Conservation (phyloP, 345 rosid species). For the Gossypium turneri region DNA sequence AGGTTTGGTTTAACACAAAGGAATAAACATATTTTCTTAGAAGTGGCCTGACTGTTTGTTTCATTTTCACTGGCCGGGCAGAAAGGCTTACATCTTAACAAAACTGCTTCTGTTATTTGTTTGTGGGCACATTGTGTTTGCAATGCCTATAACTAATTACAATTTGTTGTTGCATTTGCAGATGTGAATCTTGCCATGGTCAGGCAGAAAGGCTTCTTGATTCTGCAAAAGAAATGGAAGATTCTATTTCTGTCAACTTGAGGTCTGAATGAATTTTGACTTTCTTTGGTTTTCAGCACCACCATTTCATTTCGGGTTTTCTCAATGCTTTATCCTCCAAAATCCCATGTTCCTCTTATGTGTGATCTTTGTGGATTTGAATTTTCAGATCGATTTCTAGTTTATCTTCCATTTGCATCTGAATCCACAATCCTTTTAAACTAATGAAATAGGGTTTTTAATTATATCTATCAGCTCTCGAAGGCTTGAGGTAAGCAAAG, state of each 20-base stretch:
- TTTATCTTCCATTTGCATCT: background rate
- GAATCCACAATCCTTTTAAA: background rate
- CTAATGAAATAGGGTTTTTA: conserved; percentile 3
- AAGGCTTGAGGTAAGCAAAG: conserved; percentile 93
- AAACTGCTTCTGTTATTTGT: background rate
- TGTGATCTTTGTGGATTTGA: background rate
- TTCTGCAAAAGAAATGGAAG: conserved; percentile 96
- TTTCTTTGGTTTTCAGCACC: conserved; percentile 1
- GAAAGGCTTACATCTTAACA: background rate
- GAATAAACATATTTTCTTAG: background rate
- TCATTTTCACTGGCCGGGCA: background rate
- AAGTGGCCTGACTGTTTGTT: background rate
- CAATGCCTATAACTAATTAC: background rate
- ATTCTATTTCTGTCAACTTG: conserved; percentile 92
- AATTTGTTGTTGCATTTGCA: conserved; percentile 32
- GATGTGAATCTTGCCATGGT: conserved; percentile 97
- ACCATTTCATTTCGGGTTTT: conserved; percentile 9
- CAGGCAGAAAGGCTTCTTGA: conserved; percentile 97
- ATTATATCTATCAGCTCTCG: conserved; percentile 56
- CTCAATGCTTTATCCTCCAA: background rate
- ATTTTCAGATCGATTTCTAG: background rate
- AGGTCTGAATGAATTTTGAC: conserved; percentile 43
- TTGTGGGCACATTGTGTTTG: background rate
- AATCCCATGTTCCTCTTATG: background rate
- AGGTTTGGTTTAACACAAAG: background rate